phyloP scores from a whole-genome alignment of 257 asterid species.

The Solanum stenotomum region DNA sequence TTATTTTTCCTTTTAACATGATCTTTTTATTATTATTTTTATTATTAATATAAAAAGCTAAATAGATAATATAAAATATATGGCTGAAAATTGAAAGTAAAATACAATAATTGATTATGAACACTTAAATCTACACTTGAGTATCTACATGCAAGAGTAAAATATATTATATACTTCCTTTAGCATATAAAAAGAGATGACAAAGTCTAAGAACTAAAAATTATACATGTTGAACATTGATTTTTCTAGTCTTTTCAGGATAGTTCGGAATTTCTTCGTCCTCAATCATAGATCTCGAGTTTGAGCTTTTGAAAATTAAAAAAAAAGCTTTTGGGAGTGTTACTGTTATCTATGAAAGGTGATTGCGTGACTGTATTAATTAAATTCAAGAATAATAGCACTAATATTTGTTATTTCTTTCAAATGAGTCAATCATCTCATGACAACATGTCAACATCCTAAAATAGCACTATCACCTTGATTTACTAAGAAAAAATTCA shows the following conservation, averaged over 20 bases:
- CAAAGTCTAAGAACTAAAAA: background rate
- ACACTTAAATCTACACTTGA: background rate
- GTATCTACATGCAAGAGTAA: background rate
- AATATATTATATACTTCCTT: background rate
- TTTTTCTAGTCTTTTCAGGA: background rate
- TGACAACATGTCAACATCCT: conserved; percentile 4
- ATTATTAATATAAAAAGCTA: background rate
- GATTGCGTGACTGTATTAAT: background rate
- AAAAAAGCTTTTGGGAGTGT: accelerated
- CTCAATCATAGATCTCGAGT: accelerated
- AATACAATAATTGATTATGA: background rate
- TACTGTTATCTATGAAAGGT: accelerated
- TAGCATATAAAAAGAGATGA: background rate
- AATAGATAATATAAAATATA: background rate
- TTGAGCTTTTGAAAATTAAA: accelerated
- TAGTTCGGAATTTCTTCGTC: background rate
- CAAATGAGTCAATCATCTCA: background rate
- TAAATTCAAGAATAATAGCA: background rate
- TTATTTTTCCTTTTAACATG: background rate
- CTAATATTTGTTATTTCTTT: background rate
- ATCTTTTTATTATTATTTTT: background rate
- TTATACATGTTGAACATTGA: background rate
- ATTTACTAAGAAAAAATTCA: background rate
- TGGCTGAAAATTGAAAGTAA: background rate
- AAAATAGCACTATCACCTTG: background rate